A percentile compares a stretch with the other conserved stretches of the same genome.
Evolutionary conservation across 2,329 filamentous ascomycete genomes (phyloP).

Genomic region (Cercospora canescens): DNA sequence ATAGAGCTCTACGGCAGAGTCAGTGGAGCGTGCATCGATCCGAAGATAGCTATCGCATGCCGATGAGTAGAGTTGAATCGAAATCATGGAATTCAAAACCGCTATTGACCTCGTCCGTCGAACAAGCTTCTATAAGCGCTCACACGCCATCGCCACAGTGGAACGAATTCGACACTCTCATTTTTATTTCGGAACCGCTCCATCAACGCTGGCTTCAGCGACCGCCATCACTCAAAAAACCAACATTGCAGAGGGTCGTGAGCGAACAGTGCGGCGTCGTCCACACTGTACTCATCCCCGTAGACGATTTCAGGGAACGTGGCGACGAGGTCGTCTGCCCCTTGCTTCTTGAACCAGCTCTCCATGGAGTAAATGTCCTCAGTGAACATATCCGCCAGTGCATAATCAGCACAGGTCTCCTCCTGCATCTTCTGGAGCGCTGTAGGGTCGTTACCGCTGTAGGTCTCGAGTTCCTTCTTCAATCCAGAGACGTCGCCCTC

Average conservation of each 20-base stretch:
- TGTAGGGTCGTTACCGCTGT: slow-evolving; percentile 48
- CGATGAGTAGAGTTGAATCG: background rate
- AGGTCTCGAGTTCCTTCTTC: slow-evolving; percentile 44
- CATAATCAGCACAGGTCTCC: slow-evolving; percentile 33
- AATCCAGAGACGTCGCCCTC: slow-evolving; percentile 40
- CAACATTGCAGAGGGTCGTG: background rate
- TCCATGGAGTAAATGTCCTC: slow-evolving; percentile 51
- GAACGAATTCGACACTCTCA: background rate
- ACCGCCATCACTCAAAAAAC: background rate
- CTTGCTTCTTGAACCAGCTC: slow-evolving; percentile 42
- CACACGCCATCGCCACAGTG: background rate
- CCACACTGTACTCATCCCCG: slow-evolving; percentile 55
- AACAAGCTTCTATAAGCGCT: background rate
- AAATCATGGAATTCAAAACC: background rate
- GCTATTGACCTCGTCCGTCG: background rate
- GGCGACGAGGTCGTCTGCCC: slow-evolving; percentile 47
- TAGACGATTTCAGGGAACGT: slow-evolving; percentile 50
- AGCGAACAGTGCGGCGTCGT: slow-evolving; percentile 38
- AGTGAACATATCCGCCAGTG: slow-evolving; percentile 40
- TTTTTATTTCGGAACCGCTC: background rate
- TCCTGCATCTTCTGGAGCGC: slow-evolving; percentile 45
- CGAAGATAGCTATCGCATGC: no score
- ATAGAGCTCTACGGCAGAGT: no score
- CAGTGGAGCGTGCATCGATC: no score
- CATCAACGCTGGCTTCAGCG: no score